Evolutionary conservation across 352 stramenopile species (phyloP).

Genomic region (Pythium scleroteichum): DNA sequence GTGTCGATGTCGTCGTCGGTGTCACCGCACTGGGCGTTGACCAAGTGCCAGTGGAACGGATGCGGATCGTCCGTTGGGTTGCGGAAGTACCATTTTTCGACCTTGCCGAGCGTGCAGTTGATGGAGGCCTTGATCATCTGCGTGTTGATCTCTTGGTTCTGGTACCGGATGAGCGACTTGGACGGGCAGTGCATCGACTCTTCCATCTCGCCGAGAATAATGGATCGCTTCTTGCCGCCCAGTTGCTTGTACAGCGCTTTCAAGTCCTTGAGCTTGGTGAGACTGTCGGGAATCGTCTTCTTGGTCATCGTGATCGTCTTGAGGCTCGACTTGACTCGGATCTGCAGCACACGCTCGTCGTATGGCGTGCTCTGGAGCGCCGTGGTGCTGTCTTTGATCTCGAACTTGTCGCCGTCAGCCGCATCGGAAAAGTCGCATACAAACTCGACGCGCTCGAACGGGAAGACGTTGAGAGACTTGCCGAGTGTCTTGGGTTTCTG

Average conservation of each 20-base stretch:
- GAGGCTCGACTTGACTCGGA: conserved; percentile 42
- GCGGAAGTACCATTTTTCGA: conserved; percentile 80
- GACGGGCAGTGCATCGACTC: conserved; percentile 37
- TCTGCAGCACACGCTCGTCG: conserved; percentile 48
- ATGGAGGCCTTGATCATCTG: conserved; percentile 45
- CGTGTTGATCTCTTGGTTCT: conserved; percentile 53
- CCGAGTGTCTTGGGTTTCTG: conserved; percentile 29
- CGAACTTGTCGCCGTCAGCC: conserved; percentile 42
- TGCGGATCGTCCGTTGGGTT: conserved; percentile 77
- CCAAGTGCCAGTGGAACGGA: conserved; percentile 78
- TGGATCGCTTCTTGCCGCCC: conserved; percentile 50
- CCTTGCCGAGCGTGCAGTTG: conserved; percentile 65
- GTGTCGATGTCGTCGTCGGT: conserved; percentile 65
- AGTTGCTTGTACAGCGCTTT: conserved; percentile 52
- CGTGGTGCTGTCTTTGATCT: conserved; percentile 47
- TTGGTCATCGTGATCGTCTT: conserved; percentile 41
- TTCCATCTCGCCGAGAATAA: conserved; percentile 64
- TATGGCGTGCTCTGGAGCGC: conserved; percentile 44
- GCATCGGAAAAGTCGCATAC: conserved; percentile 57
- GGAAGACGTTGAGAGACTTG: conserved; percentile 41
- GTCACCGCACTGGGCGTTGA: conserved; percentile 73
- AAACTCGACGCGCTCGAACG: conserved; percentile 59
- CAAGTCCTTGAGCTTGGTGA: conserved; percentile 53
- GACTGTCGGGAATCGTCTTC: conserved; percentile 36
- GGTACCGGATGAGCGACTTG: conserved; percentile 54